These are phyloP conservation scores for Xylaria sp. DNA, from an alignment of 2,329 filamentous ascomycete genomes.

Conservation along the genomic window DNA sequence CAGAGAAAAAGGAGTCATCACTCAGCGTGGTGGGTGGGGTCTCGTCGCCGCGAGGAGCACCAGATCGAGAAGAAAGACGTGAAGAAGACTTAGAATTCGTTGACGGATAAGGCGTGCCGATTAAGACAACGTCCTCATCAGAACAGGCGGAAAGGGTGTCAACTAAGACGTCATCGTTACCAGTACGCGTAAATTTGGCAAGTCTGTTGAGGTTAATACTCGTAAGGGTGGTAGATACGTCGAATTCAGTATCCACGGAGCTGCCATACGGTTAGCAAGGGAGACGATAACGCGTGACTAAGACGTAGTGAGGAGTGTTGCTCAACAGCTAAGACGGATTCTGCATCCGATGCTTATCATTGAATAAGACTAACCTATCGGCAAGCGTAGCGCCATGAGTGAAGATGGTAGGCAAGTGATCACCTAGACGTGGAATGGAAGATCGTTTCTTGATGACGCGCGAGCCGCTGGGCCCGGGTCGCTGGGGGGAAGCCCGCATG, in stretches of 20 bases:
- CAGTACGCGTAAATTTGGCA: conserved; percentile 14
- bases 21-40: conserved; percentile 31
- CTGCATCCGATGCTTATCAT: neutral
- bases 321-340: neutral
- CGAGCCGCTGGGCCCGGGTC: conserved; percentile 41
- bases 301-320: neutral
- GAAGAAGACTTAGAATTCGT: conserved; percentile 12
- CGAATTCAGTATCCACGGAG: neutral
- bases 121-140: conserved; percentile 29
- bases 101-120: conserved; percentile 16
- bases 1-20: conserved; percentile 28
- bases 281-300: neutral
- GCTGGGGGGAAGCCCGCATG: conserved; percentile 39
- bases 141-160: conserved; percentile 23
- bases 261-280: conserved; percentile 23
- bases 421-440: conserved; percentile 43
- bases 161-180: neutral
- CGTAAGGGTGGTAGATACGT: conserved; percentile 26
- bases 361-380: conserved; percentile 27
- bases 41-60: conserved; percentile 14
- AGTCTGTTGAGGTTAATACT: conserved; percentile 31
- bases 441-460: conserved; percentile 37
- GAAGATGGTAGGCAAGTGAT: conserved; percentile 38
- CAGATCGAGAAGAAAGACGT: conserved; percentile 13
- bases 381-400: neutral